A percentile compares a stretch with the other conserved stretches of the same genome.
Evolutionary conservation across 2,329 filamentous ascomycete genomes (phyloP).

Genomic region (Trichoderma asperellum): DNA sequence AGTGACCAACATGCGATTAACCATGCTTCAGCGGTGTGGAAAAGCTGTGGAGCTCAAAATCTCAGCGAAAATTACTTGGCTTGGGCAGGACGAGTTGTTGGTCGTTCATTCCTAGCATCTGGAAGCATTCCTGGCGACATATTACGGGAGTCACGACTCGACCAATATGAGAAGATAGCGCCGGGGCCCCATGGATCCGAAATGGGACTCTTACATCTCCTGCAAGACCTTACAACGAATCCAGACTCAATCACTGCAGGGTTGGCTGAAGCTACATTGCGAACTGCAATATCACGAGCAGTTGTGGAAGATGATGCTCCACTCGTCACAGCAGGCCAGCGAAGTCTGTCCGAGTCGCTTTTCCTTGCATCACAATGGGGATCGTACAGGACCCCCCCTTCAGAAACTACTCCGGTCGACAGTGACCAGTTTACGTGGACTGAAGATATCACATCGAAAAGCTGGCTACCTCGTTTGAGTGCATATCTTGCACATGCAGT

Average conservation of each 20-base stretch:
- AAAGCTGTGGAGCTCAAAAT: constrained; percentile 68
- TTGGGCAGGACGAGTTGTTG: constrained; percentile 86
- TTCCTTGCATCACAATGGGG: constrained; percentile 61
- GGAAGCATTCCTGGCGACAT: constrained; percentile 68
- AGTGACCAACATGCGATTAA: constrained; percentile 65
- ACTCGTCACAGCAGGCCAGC: constrained; percentile 55
- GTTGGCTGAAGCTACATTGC: constrained; percentile 63
- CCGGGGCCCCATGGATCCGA: constrained; percentile 61
- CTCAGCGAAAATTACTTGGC: constrained; percentile 71
- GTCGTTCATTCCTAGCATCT: constrained; percentile 78
- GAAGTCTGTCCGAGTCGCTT: constrained; percentile 56
- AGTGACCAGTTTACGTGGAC: constrained; percentile 39
- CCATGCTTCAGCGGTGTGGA: constrained; percentile 72
- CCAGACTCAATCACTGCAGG: constrained; percentile 60
- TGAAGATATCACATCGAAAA: constrained; percentile 47
- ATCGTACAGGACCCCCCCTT: constrained; percentile 58
- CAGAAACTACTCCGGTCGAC: constrained; percentile 45
- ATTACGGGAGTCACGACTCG: constrained; percentile 61
- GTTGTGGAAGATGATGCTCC: constrained; percentile 51
- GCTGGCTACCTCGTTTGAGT: constrained; percentile 67
- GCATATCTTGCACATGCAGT: constrained; percentile 64
- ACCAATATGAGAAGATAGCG: constrained; percentile 53
- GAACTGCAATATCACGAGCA: constrained; percentile 60
- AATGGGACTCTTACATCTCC: constrained; percentile 62
- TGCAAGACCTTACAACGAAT: constrained; percentile 65